Evolutionary conservation across 225 moss, liverwort and hornwort genomes (phyloP).

Genomic region (Sphagnum tenellum): DNA sequence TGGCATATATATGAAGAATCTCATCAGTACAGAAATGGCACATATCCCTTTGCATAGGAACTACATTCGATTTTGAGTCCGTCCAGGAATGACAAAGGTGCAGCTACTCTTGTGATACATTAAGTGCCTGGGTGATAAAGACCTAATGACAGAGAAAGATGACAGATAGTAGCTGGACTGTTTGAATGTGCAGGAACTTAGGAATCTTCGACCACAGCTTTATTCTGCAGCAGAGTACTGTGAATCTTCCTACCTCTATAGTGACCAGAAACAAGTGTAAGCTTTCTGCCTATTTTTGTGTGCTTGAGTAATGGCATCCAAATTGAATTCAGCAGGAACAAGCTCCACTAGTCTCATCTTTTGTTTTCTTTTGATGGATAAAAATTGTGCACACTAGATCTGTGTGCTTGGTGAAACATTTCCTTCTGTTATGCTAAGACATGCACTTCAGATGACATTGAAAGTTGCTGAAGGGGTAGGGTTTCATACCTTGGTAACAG

Average conservation of each 20-base stretch:
- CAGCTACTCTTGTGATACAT: no score
- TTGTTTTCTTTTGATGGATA: background rate
- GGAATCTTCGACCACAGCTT: constrained; percentile 92
- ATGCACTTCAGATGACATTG: background rate
- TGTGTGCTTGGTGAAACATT: background rate
- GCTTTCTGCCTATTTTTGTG: constrained; percentile 2
- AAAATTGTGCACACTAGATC: background rate
- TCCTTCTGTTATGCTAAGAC: background rate
- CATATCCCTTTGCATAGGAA: no score
- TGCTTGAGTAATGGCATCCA: no score
- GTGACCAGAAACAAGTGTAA: constrained; percentile 98
- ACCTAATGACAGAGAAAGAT: no score
- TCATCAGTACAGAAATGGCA: no score
- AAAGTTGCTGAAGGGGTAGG: background rate
- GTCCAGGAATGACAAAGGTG: no score
- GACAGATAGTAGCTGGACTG: no score
- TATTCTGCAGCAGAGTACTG: constrained; percentile 98
- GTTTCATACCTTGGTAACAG: no score
- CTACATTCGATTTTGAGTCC: no score
- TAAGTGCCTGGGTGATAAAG: no score
- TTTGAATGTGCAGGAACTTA: constrained; percentile 59
- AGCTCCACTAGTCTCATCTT: background rate
- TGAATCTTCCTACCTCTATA: constrained; percentile 96
- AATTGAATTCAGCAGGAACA: background rate
- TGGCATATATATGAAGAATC: no score